Evolutionary conservation across 164 flowering plant genomes (phyloP).

Genomic region (Vitis labrusca): DNA sequence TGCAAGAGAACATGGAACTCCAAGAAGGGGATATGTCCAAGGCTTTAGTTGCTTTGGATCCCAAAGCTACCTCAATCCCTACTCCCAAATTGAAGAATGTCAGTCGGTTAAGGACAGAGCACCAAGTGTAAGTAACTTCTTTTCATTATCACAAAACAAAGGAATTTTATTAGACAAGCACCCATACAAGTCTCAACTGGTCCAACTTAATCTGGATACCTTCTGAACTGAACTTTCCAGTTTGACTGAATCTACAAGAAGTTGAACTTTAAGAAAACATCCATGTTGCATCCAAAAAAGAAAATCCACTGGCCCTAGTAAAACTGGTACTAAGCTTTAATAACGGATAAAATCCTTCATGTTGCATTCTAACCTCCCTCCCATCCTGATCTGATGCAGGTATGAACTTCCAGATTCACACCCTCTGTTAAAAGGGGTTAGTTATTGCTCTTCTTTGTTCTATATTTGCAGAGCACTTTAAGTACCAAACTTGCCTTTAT

Average conservation of each 20-base stretch:
- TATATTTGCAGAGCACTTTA: background rate
- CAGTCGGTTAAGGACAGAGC: slow-evolving; percentile 51
- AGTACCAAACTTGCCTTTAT: background rate
- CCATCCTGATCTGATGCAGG: slow-evolving; percentile 33
- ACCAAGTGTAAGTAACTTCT: slow-evolving; percentile 47
- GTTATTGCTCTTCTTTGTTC: slow-evolving; percentile 11
- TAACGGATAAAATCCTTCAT: background rate
- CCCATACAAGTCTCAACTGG: background rate
- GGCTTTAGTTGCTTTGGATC: slow-evolving; percentile 43
- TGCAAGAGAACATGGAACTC: slow-evolving; percentile 59
- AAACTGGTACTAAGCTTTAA: no score
- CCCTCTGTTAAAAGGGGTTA: slow-evolving; percentile 49
- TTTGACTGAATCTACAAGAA: background rate
- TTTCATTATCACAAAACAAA: background rate
- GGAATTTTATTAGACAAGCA: background rate
- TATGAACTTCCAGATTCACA: slow-evolving; percentile 73
- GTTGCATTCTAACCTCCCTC: background rate
- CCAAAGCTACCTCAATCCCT: slow-evolving; percentile 37
- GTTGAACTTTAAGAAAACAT: background rate
- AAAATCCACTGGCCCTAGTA: no score
- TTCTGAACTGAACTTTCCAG: background rate
- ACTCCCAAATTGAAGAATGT: slow-evolving; percentile 47
- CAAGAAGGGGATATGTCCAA: slow-evolving; percentile 74
- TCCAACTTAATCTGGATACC: background rate
- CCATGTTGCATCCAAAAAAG: no score